Conservation (phyloP, 768 basidiomycete genomes). For the Lactarius indigo region DNA sequence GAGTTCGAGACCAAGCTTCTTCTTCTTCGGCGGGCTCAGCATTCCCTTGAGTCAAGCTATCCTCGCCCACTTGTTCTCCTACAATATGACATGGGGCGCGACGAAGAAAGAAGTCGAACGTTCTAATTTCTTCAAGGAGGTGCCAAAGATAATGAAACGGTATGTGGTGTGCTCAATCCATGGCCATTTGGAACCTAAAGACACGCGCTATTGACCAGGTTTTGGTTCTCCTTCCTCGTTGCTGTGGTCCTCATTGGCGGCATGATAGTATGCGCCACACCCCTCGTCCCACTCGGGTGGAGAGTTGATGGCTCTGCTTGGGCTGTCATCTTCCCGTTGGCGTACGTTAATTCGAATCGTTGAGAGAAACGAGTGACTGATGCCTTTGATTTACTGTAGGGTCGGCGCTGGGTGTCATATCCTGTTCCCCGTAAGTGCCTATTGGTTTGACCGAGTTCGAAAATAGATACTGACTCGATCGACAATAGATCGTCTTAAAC, state of each 20-base stretch:
- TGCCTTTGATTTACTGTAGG: conserved; percentile 31
- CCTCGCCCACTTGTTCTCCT: conserved; percentile 68
- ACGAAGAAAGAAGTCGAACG: conserved; percentile 84
- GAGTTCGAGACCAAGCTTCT: conserved; percentile 46
- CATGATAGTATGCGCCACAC: conserved; percentile 52
- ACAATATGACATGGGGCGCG: conserved; percentile 75
- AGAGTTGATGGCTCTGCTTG: conserved; percentile 56
- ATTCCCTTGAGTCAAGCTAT: conserved; percentile 64
- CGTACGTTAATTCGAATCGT: conserved; percentile 40
- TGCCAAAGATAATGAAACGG: conserved; percentile 78
- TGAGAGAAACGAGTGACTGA: not conserved
- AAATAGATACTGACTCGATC: conserved; percentile 28
- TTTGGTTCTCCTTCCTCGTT: conserved; percentile 61
- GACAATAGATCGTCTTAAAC: conserved; percentile 76
- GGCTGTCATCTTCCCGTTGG: conserved; percentile 76
- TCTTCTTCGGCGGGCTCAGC: conserved; percentile 75
- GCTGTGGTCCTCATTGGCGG: conserved; percentile 50
- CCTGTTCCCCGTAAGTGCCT: conserved; percentile 65
- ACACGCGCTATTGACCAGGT: conserved; percentile 31
- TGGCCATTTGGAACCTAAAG: not conserved
- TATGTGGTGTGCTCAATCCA: conserved; percentile 2
- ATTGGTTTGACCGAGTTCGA: conserved; percentile 10
- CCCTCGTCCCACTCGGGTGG: conserved; percentile 63
- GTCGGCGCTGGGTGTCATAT: conserved; percentile 65
- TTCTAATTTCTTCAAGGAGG: conserved; percentile 89